Conservation (phyloP, 768 basidiomycete species). For the Chalciporus piperatus region DNA sequence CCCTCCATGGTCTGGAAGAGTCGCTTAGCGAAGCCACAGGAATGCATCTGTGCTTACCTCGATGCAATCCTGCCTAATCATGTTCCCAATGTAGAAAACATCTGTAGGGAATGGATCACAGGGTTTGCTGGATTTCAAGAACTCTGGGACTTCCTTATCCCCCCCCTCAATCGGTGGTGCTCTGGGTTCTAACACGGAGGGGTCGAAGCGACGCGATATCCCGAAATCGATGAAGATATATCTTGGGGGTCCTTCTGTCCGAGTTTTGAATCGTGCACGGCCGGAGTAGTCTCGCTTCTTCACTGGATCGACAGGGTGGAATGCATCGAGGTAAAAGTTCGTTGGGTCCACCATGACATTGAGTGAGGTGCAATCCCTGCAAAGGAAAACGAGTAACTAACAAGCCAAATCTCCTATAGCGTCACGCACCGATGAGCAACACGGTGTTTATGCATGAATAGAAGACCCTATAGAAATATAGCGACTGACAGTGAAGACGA, state of each 20-base stretch:
- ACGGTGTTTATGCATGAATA: constrained; percentile 35
- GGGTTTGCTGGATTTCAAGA: constrained; percentile 19
- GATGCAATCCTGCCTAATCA: constrained; percentile 31
- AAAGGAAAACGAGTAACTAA: too few relatives aligned
- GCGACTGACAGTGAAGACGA: neutral
- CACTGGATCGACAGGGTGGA: constrained; percentile 19
- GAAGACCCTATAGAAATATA: constrained; percentile 26
- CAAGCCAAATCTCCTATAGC: too few relatives aligned
- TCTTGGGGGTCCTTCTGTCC: constrained; percentile 27
- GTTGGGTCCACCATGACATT: constrained; percentile 36
- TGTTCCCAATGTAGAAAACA: constrained; percentile 43
- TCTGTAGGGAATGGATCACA: constrained; percentile 43
- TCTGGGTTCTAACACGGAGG: constrained; percentile 21
- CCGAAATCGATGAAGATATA: constrained; percentile 40
- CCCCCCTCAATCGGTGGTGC: constrained; percentile 36
- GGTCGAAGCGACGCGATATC: constrained; percentile 30
- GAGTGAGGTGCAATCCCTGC: constrained; percentile 23
- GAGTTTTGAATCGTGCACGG: constrained; percentile 23
- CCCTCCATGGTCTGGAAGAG: too few relatives aligned
- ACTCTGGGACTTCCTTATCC: constrained; percentile 43
- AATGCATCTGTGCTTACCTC: constrained; percentile 19
- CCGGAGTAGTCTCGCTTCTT: constrained; percentile 16
- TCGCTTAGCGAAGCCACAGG: too few relatives aligned
- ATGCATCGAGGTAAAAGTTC: constrained; percentile 23
- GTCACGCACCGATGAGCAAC: constrained; percentile 35